phyloP scores from a whole-genome alignment of 768 basidiomycete species.

The Naganishia friedmannii region DNA sequence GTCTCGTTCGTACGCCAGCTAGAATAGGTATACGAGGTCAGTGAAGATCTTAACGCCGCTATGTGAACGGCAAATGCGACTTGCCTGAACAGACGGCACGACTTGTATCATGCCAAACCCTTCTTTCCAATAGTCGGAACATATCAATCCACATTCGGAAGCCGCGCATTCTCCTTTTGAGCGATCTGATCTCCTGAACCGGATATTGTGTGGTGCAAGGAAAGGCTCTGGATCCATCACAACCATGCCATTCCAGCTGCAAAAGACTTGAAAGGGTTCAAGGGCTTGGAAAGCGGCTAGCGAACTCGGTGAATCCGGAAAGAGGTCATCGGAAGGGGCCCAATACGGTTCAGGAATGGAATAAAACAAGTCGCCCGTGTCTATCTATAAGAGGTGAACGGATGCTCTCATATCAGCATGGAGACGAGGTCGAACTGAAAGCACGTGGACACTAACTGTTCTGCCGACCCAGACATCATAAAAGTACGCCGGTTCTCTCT shows the following conservation, averaged over 20 bases:
- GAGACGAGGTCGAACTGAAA: background rate
- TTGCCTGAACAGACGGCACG: slow-evolving; percentile 50
- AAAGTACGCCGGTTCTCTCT: slow-evolving; percentile 45
- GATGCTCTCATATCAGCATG: background rate
- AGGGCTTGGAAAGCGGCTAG: slow-evolving; percentile 35
- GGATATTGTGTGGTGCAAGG: slow-evolving; percentile 47
- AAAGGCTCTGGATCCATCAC: slow-evolving; percentile 48
- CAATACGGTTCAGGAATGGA: slow-evolving; percentile 46
- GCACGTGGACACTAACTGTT: slow-evolving; percentile 40
- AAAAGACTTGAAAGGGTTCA: slow-evolving; percentile 47
- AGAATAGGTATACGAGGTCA: background rate
- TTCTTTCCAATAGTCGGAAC: slow-evolving; percentile 45
- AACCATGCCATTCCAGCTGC: slow-evolving; percentile 52
- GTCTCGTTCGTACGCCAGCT: slow-evolving; percentile 48
- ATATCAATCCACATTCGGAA: slow-evolving; percentile 44
- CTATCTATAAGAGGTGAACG: slow-evolving; percentile 29
- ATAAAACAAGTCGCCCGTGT: slow-evolving; percentile 49
- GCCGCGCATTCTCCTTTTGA: slow-evolving; percentile 46
- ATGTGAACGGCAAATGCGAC: slow-evolving; percentile 41
- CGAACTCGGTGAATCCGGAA: slow-evolving; percentile 37
- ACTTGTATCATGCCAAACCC: slow-evolving; percentile 48
- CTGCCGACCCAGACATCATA: slow-evolving; percentile 52
- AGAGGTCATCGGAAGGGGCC: slow-evolving; percentile 45
- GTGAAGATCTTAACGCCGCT: no score
- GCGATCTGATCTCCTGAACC: slow-evolving; percentile 43